Evolutionary conservation across 331 rosid genomes (phyloP).

Genomic region (Arachis monticola): DNA sequence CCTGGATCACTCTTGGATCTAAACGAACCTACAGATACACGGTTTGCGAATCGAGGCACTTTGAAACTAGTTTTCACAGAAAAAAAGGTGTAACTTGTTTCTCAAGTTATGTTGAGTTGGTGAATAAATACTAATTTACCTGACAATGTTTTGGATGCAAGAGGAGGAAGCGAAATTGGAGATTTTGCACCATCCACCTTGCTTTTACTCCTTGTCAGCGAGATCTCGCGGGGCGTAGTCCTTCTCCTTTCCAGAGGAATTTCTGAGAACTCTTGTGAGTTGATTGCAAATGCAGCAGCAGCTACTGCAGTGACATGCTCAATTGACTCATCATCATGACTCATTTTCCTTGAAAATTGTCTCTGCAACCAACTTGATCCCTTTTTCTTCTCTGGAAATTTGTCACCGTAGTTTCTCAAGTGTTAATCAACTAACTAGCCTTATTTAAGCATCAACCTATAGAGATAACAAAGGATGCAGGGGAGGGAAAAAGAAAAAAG

Average conservation of each 20-base stretch:
- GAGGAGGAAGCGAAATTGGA: conserved; percentile 36
- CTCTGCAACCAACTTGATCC: conserved; percentile 64
- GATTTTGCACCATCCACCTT: conserved; percentile 42
- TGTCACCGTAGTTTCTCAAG: not conserved
- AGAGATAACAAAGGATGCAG: not conserved
- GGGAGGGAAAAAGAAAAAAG: not conserved
- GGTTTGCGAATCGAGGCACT: not conserved
- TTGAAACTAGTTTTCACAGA: not conserved
- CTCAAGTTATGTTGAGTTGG: not conserved
- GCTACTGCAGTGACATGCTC: conserved; percentile 76
- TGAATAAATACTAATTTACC: conserved; percentile 38
- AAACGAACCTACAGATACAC: conserved; percentile 42
- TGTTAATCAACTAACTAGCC: conserved; percentile 23
- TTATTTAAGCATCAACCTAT: not conserved
- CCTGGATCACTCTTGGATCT: conserved; percentile 39
- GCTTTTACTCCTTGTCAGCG: conserved; percentile 48
- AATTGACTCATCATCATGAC: conserved; percentile 57
- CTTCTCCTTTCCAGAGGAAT: conserved; percentile 16
- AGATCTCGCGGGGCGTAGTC: conserved; percentile 23
- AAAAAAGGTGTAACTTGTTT: not conserved
- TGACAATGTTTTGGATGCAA: conserved; percentile 51
- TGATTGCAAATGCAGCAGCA: conserved; percentile 73
- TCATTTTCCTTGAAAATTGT: conserved; percentile 55
- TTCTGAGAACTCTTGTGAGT: conserved; percentile 46
- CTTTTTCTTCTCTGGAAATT: conserved; percentile 58